Conservation (phyloP, 192 early-diverging fungal genomes). For the Coemansia asiatica region DNA sequence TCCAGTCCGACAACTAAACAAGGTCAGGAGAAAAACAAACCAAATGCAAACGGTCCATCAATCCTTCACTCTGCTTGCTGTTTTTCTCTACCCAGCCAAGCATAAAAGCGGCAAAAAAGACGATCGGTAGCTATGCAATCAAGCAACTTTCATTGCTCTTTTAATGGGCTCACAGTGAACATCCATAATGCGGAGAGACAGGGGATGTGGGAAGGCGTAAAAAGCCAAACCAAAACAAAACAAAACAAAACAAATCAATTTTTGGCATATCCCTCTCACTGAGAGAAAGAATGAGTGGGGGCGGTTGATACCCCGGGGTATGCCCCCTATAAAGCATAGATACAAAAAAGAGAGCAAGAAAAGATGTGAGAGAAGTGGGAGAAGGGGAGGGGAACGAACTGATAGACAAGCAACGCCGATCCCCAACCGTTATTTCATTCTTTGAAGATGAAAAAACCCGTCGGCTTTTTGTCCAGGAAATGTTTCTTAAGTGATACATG, state of each 20-base stretch:
- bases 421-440: neutral
- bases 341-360: neutral
- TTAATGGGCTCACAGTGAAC: slow-evolving; percentile 3
- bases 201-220: neutral
- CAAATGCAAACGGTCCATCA: neutral
- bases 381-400: neutral
- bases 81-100: slow-evolving; percentile 4
- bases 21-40: neutral
- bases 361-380: neutral
- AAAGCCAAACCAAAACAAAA: neutral
- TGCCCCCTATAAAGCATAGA: neutral
- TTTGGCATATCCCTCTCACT: neutral
- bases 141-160: neutral
- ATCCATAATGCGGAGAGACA: slow-evolving; percentile 4
- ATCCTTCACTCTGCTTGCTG: neutral
- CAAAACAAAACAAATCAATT: neutral
- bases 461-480: neutral
- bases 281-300: neutral
- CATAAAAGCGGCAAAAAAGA: slow-evolving; percentile 8
- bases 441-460: neutral
- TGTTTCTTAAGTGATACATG: neutral
- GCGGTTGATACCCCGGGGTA: neutral
- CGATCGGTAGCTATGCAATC: slow-evolving; percentile 1
- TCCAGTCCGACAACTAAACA: neutral
- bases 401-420: neutral